Base-by-base conservation (phyloP, 2,329 filamentous ascomycete genomes). In the Diaporthe helianthi region DNA sequence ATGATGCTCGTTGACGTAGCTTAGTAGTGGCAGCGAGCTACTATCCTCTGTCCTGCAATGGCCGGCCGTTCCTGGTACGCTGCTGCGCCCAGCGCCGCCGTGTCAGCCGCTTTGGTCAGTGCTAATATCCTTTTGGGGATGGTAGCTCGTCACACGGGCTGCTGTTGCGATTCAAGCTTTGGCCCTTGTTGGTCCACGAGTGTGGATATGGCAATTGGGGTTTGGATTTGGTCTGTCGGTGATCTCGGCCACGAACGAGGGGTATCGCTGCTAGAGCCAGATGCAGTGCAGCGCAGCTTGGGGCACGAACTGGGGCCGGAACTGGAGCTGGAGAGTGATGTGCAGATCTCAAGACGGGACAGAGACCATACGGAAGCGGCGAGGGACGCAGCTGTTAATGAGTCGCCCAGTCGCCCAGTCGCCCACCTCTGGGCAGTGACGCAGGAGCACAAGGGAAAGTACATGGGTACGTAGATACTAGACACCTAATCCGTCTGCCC, bases 1-100 rank as follows among this genome's bases (percentile, higher is more conserved):
- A 44, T 60, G 61, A 38, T 53, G 52, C 46, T 60, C 58, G 52
- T 71, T 70, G 29, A 38, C 69, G 71, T 63, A 65, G 58, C 33
- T 38, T n/a, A 49, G 46, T 12, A 15, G 36, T 15, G 12, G n/a
- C n/a, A 33, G 33, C 33, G 12, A 52, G 69, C 54, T 67, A 17
- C 36, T 69, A 51, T 31, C 10, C 51, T 58, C 22, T 38, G 15
- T 44, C 38, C 17, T 12, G 51, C 51, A 53, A 33, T 38, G 53
- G 26, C 29, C 46, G 60, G 47, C 47, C 47, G 61, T 65, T 41
- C 53, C 47, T 65, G 47, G 36, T 65, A 31, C 33, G 63, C 63
- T 33, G 31, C 54, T 24, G 41, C 41, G 58, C 58, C 58, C 58
- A 49, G 41, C 58, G 41, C 41, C 58, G 58, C 55, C 36, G 58